A percentile compares a stretch with the other conserved stretches of the same genome.
phyloP scores from a whole-genome alignment of 768 basidiomycete species.

The Boletus reticulatus region DNA sequence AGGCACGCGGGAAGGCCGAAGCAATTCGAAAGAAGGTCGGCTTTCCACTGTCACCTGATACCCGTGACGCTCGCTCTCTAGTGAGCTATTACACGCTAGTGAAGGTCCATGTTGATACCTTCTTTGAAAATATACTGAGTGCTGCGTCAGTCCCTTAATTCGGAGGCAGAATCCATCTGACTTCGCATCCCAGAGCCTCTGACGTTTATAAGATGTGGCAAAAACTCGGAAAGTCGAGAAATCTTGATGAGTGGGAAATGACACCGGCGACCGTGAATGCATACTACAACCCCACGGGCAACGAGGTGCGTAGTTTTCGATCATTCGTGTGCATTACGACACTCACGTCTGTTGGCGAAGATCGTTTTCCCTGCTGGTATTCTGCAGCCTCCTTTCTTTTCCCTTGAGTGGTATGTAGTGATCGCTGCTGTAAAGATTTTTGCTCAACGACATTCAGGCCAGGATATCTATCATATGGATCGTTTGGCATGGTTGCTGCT shows the following conservation, averaged over 20 bases:
- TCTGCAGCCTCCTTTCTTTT: conserved; percentile 90
- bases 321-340: background rate
- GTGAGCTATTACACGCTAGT: conserved; percentile 71
- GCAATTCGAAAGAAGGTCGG: conserved; percentile 79
- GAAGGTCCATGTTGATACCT: conserved; percentile 61
- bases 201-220: conserved; percentile 71
- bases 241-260: conserved; percentile 85
- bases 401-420: conserved; percentile 59
- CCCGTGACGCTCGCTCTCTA: conserved; percentile 64
- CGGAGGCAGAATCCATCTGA: conserved; percentile 4
- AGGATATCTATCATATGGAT: conserved; percentile 83
- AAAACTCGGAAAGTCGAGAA: conserved; percentile 65
- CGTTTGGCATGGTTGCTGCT: conserved; percentile 88
- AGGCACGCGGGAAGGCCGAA: conserved; percentile 79
- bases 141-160: conserved; percentile 42
- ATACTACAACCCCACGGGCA: conserved; percentile 83
- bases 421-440: background rate
- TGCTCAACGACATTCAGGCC: conserved; percentile 56
- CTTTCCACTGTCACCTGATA: conserved; percentile 86
- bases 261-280: conserved; percentile 84
- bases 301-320: conserved; percentile 55
- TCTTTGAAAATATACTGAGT: conserved; percentile 82
- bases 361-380: conserved; percentile 98
- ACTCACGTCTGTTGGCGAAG: conserved; percentile 33
- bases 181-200: conserved; percentile 40